Percentiles rank a stretch among this genome's conserved stretches.
Evolutionary conservation across 2,329 filamentous ascomycete genomes (phyloP).

Genomic region (Fusarium chuoi): DNA sequence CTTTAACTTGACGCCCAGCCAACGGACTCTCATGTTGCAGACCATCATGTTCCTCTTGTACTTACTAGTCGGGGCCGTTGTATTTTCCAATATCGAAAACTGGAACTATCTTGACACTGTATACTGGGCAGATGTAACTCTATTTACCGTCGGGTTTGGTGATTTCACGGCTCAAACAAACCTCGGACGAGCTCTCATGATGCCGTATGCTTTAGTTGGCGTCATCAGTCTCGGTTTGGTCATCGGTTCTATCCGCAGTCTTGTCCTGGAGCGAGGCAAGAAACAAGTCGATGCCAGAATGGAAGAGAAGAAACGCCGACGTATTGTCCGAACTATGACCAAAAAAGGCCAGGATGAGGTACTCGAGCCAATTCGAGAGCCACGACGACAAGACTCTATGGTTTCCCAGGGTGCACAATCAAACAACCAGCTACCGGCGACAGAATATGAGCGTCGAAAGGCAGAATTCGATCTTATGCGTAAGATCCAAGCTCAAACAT

Average conservation of each 20-base stretch:
- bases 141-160: constrained; percentile 74
- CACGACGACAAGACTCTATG: constrained; percentile 8
- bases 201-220: constrained; percentile 85
- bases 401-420: constrained; percentile 4
- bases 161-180: constrained; percentile 61
- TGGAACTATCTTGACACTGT: constrained; percentile 83
- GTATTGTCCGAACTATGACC: constrained; percentile 57
- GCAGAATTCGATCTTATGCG: constrained; percentile 85
- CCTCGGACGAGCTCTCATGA: constrained; percentile 75
- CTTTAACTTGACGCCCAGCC: constrained; percentile 81
- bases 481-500: constrained; percentile 74
- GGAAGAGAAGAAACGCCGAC: constrained; percentile 67
- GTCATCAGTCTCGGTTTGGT: constrained; percentile 87
- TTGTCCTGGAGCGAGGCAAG: constrained; percentile 68
- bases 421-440: constrained; percentile 29
- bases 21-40: constrained; percentile 89
- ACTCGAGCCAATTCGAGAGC: constrained; percentile 59
- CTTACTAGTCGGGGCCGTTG: constrained; percentile 77
- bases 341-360: constrained; percentile 58
- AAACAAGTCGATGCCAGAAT: constrained; percentile 65
- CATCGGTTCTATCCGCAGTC: constrained; percentile 79
- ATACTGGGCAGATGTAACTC: constrained; percentile 81
- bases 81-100: constrained; percentile 77
- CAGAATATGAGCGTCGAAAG: constrained; percentile 70
- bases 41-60: constrained; percentile 88